Evolutionary conservation across 1,284 basidiomycete species (phyloP).

Genomic region (Austroboletus niveus): DNA sequence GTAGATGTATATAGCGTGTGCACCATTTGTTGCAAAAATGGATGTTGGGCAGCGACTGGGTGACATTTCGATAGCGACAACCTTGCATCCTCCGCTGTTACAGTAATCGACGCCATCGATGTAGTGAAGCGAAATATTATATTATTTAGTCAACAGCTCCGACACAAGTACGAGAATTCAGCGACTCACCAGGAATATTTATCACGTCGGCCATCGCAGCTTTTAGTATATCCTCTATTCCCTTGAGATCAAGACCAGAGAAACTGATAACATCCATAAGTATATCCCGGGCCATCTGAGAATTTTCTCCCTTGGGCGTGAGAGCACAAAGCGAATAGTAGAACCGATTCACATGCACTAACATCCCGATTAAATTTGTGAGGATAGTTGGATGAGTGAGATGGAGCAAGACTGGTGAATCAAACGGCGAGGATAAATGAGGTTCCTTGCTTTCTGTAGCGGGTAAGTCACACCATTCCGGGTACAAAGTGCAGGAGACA

Average conservation of each 20-base stretch:
- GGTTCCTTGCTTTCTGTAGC: constrained; percentile 19
- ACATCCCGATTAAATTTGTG: constrained; percentile 45
- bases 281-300: constrained; percentile 59
- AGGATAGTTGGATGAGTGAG: constrained; percentile 60
- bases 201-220: constrained; percentile 31
- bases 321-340: constrained; percentile 49
- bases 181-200: constrained; percentile 20
- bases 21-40: constrained; percentile 42
- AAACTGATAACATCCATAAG: constrained; percentile 59
- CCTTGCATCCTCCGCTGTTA: constrained; percentile 47
- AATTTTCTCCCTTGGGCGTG: constrained; percentile 54
- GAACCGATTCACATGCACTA: constrained; percentile 58
- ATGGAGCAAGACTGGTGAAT: constrained; percentile 50
- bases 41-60: constrained; percentile 45
- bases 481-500: constrained; percentile 1
- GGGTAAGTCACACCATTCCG: constrained; percentile 3
- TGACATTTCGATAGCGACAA: constrained; percentile 53
- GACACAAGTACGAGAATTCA: neutral
- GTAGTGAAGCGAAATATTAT: neutral
- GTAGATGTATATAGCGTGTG: constrained; percentile 46
- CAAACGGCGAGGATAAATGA: constrained; percentile 17
- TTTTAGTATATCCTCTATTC: constrained; percentile 46
- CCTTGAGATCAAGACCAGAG: constrained; percentile 59
- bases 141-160: neutral
- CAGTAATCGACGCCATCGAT: neutral